phyloP scores from a whole-genome alignment of 2,329 filamentous ascomycete species.

The Hypoxylon sp. region DNA sequence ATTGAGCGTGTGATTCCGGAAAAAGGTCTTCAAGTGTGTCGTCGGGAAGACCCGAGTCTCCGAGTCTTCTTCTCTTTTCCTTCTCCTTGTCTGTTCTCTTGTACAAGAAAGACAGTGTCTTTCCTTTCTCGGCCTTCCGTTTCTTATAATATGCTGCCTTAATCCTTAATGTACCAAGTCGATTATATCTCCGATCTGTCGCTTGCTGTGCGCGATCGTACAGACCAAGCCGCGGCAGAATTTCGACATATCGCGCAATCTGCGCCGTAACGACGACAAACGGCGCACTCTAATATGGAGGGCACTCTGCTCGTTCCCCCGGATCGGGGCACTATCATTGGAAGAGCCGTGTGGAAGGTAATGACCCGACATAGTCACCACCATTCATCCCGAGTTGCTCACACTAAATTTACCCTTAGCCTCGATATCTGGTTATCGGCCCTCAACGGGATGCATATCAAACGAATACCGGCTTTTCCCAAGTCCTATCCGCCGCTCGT shows the following conservation, averaged over 20 bases:
- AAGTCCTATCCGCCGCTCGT: slow-evolving; percentile 58
- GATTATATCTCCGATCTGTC: slow-evolving; percentile 38
- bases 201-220: slow-evolving; percentile 43
- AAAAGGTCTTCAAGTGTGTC: slow-evolving; percentile 25
- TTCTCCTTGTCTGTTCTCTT: slow-evolving; percentile 28
- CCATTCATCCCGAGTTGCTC: slow-evolving; percentile 26
- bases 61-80: slow-evolving; percentile 22
- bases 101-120: slow-evolving; percentile 36
- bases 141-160: slow-evolving; percentile 44
- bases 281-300: slow-evolving; percentile 59
- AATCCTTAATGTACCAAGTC: slow-evolving; percentile 43
- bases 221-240: slow-evolving; percentile 31
- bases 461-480: slow-evolving; percentile 58
- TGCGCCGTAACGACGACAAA: slow-evolving; percentile 39
- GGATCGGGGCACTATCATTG: slow-evolving; percentile 67
- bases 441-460: slow-evolving; percentile 56
- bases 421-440: slow-evolving; percentile 73
- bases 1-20: slow-evolving; percentile 40
- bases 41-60: slow-evolving; percentile 36
- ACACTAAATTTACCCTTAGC: slow-evolving; percentile 57
- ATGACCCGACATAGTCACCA: slow-evolving; percentile 18
- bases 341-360: slow-evolving; percentile 69
- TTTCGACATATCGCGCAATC: slow-evolving; percentile 41
- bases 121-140: slow-evolving; percentile 31
- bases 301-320: slow-evolving; percentile 66